These are phyloP conservation scores for Raffaelea albimanens DNA, from an alignment of 2,329 filamentous ascomycete species.

Conservation along the genomic window DNA sequence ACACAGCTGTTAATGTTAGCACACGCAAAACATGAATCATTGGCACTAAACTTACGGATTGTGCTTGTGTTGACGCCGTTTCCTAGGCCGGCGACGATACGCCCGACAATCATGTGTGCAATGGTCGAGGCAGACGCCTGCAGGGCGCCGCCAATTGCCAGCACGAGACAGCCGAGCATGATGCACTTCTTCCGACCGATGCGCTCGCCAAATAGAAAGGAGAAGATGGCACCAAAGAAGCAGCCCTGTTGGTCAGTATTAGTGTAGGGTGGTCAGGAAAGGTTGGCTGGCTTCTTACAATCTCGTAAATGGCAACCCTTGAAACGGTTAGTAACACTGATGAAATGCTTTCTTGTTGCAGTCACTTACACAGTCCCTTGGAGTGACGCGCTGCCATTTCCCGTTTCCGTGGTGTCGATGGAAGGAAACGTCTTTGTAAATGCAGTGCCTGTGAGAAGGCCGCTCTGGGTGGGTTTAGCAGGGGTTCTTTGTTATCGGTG, in stretches of 20 bases:
- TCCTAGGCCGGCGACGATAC: constrained; percentile 43
- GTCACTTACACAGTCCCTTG: constrained; percentile 31
- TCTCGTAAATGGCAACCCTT: constrained; percentile 36
- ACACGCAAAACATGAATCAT: too few relatives aligned
- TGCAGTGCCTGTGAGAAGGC: constrained; percentile 39
- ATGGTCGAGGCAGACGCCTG: constrained; percentile 23
- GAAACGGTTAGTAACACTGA: constrained; percentile 10
- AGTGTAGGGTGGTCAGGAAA: background rate
- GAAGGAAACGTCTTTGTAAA: constrained; percentile 28
- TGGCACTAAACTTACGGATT: constrained; percentile 37
- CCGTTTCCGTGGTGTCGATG: constrained; percentile 16
- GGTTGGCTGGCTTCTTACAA: constrained; percentile 11
- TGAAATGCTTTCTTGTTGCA: constrained; percentile 38
- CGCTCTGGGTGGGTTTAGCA: too few relatives aligned
- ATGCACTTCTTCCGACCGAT: constrained; percentile 8
- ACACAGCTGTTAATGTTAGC: constrained; percentile 1
- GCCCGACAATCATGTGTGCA: constrained; percentile 37
- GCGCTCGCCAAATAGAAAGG: constrained; percentile 3
- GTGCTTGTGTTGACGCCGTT: constrained; percentile 40
- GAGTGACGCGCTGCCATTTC: constrained; percentile 12
- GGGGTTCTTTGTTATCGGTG: too few relatives aligned
- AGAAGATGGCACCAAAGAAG: constrained; percentile 8
- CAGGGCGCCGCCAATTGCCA: constrained; percentile 2
- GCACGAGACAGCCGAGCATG: constrained; percentile 1
- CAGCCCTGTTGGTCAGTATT: constrained; percentile 3